Evolutionary conservation across 2,329 filamentous ascomycete species (phyloP).

Genomic region (Ophiocordyceps sinensis): DNA sequence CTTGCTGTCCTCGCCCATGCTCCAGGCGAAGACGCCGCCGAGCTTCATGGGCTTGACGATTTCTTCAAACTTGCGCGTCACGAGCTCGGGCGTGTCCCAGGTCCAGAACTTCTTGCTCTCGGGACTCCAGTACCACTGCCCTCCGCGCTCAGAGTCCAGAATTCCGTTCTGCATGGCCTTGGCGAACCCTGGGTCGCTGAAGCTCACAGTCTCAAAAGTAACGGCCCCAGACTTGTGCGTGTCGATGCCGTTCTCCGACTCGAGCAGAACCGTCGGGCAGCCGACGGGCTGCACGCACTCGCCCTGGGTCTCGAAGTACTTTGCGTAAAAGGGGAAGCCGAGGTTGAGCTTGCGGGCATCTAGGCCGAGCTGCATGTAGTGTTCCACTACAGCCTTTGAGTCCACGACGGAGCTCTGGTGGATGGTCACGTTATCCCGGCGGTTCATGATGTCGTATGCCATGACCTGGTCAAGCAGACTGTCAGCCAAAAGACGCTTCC

Average conservation of each 20-base stretch:
- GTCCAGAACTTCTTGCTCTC: conserved; percentile 34
- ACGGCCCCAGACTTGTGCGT: conserved; percentile 30
- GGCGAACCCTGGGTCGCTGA: conserved; percentile 18
- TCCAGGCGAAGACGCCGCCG: conserved; percentile 40
- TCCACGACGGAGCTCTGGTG: conserved; percentile 47
- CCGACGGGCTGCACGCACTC: conserved; percentile 36
- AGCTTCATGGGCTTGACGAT: conserved; percentile 26
- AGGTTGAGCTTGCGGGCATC: conserved; percentile 43
- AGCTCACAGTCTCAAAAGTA: conserved; percentile 23
- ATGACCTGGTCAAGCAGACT: conserved; percentile 31
- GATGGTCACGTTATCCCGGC: conserved; percentile 48
- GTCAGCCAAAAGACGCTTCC: not conserved
- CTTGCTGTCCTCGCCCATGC: conserved; percentile 31
- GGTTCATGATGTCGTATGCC: conserved; percentile 61
- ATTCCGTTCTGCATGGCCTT: conserved; percentile 24
- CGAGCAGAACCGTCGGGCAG: conserved; percentile 43
- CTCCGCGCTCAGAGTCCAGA: conserved; percentile 32
- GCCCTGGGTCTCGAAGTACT: conserved; percentile 42
- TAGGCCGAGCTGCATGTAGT: conserved; percentile 44
- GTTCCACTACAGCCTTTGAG: conserved; percentile 39
- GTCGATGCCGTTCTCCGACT: conserved; percentile 45
- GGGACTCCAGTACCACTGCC: conserved; percentile 39
- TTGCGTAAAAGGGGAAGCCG: conserved; percentile 55
- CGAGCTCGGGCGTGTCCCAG: conserved; percentile 36
- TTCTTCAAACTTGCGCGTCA: conserved; percentile 29